Evolutionary conservation across 1,139 yeast genomes (phyloP), one percentile per base, ranked within the genome.

Genomic region (Yamadazyma atlantica): DNA sequence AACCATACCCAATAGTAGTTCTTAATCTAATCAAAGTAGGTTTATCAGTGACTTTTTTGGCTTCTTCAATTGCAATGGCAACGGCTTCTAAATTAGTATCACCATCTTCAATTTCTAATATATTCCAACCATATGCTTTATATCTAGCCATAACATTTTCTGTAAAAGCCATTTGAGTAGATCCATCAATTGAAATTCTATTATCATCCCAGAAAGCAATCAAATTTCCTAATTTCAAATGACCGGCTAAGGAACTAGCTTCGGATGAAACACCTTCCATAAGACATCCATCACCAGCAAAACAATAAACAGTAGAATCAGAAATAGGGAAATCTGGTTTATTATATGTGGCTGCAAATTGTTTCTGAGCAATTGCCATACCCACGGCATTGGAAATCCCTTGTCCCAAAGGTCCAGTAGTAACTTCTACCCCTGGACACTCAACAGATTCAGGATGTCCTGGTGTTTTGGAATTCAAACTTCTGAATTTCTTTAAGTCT

Each of bases 321-420:
- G 88, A 76, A 48, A 87, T 56, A 38, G 77, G 69, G 68, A 67
- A 78, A 55, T 77, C 85, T 52, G 95, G 95, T 75, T 85, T 87
- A 83, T 92, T 90, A 80, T 83, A 92, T 51, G 85, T 83, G 48
- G 97, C 96, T 51, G 94, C 96, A 47, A 88, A 72, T 67, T 90
- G 94, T 51, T 82, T 81, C 69, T 88, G 95, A 45, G 97, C 98
- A 61, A 92, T 78, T 44, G 98, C 98, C 56, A 94, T 63, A 72
- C 99, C 99, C 55, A 92, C 96, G 39, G 97, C 97, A 64, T 90
- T 90, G 57, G 85, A 77, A 57, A 92, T 79, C 82, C 99, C 99
- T 74, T 92, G 99, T 63, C 99, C 99, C 58, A 92, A 80, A 45
- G 99, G 98, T 66, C 99, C 99, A 46, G 98, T 90, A 66, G 98